A percentile compares a stretch with the other conserved stretches of the same genome.
These are phyloP conservation scores for Cucurbita pepo DNA, from an alignment of 306 rosid species.

Conservation along the genomic window DNA sequence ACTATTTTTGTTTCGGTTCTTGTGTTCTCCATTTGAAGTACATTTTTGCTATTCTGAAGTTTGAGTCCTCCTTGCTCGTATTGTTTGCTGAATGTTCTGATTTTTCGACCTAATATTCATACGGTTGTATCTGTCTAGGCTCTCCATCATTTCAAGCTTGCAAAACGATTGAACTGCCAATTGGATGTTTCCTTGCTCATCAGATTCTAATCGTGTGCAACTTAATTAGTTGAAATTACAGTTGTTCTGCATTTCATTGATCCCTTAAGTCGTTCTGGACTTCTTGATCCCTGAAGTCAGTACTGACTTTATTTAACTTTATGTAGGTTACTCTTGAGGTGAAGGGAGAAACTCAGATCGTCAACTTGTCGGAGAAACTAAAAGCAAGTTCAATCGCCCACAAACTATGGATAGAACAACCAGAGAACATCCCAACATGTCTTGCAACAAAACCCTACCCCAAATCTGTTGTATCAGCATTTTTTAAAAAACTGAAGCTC, in stretches of 20 bases:
- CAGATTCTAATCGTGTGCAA: too few relatives aligned
- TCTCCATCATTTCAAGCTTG: not conserved
- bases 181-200: too few relatives aligned
- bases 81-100: not conserved
- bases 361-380: slow-evolving; percentile 60
- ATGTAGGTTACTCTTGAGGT: slow-evolving; percentile 72
- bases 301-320: not conserved
- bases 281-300: too few relatives aligned
- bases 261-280: too few relatives aligned
- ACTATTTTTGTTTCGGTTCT: too few relatives aligned
- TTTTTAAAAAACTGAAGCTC: slow-evolving; percentile 68
- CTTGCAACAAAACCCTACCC: slow-evolving; percentile 85
- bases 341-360: slow-evolving; percentile 57
- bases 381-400: slow-evolving; percentile 46
- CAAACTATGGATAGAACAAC: slow-evolving; percentile 72
- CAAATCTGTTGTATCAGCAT: slow-evolving; percentile 39
- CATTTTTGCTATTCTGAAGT: not conserved
- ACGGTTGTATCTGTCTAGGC: not conserved
- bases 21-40: too few relatives aligned
- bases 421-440: slow-evolving; percentile 67
- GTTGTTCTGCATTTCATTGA: not conserved
- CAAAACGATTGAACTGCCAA: too few relatives aligned
- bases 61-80: not conserved
- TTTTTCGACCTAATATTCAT: not conserved
- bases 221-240: not conserved